phyloP scores from a whole-genome alignment of 2,329 filamentous ascomycete species.

The Akanthomyces lecanii region DNA sequence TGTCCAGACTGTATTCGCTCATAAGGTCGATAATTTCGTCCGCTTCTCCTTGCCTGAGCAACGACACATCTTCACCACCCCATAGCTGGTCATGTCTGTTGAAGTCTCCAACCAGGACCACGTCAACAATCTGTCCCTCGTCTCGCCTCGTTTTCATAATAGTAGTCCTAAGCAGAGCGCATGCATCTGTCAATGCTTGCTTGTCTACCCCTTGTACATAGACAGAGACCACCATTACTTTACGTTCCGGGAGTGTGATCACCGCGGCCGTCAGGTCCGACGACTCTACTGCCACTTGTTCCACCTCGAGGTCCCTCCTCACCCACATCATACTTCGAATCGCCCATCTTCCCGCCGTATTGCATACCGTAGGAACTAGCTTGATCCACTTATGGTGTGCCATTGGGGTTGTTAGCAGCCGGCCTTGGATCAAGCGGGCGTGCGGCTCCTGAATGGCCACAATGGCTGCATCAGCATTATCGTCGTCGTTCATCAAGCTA shows the following conservation, averaged over 20 bases:
- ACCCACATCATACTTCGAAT: conserved; percentile 23
- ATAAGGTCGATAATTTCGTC: conserved; percentile 34
- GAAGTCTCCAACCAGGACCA: conserved; percentile 21
- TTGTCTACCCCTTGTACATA: conserved; percentile 15
- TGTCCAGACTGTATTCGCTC: conserved; percentile 28
- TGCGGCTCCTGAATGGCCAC: conserved; percentile 21
- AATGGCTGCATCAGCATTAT: conserved; percentile 14
- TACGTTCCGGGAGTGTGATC: background rate
- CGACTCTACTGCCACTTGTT: conserved; percentile 18
- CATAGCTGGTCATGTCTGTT: conserved; percentile 21
- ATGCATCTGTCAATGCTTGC: conserved; percentile 9
- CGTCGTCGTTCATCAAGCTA: no score
- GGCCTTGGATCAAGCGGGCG: conserved; percentile 17
- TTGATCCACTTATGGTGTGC: conserved; percentile 19
- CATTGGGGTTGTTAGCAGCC: conserved; percentile 21
- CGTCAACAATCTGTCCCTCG: conserved; percentile 1
- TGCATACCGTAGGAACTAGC: conserved; percentile 17
- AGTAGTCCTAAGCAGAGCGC: background rate
- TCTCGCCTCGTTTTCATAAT: conserved; percentile 14
- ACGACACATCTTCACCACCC: conserved; percentile 21
- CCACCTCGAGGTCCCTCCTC: conserved; percentile 18
- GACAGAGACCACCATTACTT: conserved; percentile 14
- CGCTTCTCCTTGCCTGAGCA: conserved; percentile 31
- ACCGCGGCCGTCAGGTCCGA: conserved; percentile 17
- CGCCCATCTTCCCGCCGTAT: conserved; percentile 20